These are phyloP conservation scores for Theobroma grandiflorum DNA, from an alignment of 441 rosid species.

Conservation along the genomic window DNA sequence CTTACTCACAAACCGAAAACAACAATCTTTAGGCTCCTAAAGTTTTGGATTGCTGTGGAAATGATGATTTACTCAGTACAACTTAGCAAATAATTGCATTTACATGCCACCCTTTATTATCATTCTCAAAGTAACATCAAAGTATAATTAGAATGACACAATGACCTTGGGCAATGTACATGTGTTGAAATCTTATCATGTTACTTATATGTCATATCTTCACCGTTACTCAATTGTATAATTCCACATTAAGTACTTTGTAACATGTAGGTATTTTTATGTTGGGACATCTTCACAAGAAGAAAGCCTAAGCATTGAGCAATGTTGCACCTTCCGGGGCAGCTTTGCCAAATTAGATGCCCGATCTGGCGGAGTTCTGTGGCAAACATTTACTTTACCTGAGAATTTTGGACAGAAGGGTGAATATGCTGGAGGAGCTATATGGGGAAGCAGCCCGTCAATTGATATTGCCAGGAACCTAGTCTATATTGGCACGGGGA, in stretches of 20 bases:
- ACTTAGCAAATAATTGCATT: too few relatives aligned
- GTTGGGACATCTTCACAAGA: conserved; percentile 54
- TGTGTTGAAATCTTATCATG: background rate
- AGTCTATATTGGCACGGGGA: conserved; percentile 50
- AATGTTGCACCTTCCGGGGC: conserved; percentile 55
- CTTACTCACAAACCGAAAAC: too few relatives aligned
- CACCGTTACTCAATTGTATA: background rate
- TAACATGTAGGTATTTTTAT: conserved; percentile 34
- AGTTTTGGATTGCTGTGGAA: background rate
- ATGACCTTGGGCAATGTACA: background rate
- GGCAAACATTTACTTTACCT: conserved; percentile 53
- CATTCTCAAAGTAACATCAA: too few relatives aligned
- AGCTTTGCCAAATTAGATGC: conserved; percentile 45
- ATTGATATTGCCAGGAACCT: conserved; percentile 41
- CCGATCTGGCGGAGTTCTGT: conserved; percentile 35
- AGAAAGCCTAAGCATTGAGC: conserved; percentile 32
- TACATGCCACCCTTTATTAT: too few relatives aligned
- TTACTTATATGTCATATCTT: background rate
- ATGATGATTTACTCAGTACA: background rate
- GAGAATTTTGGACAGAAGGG: conserved; percentile 41
- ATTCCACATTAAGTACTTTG: background rate
- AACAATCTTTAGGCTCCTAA: background rate
- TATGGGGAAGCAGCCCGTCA: conserved; percentile 63
- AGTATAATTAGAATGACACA: background rate
- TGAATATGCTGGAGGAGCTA: conserved; percentile 52